phyloP scores from a whole-genome alignment of 768 basidiomycete species.

The Tricholoma matsutake region DNA sequence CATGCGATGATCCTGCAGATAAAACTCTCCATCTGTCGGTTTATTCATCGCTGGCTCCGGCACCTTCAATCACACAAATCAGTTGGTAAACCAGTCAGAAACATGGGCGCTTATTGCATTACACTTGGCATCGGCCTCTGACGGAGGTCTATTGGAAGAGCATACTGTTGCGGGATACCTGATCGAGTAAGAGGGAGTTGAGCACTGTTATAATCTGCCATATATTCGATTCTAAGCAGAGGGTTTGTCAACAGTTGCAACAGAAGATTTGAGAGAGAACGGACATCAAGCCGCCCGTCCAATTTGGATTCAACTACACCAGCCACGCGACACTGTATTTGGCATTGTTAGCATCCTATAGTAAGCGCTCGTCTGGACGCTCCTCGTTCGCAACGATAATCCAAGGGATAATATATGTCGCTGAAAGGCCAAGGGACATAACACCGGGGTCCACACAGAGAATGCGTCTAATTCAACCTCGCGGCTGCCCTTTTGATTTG shows the following conservation, averaged over 20 bases:
- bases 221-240: slow-evolving; percentile 1
- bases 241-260: background rate
- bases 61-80: slow-evolving; percentile 45
- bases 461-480: background rate
- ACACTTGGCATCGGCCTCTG: slow-evolving; percentile 19
- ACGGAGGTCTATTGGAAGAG: slow-evolving; percentile 12
- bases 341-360: slow-evolving; percentile 16
- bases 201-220: slow-evolving; percentile 9
- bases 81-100: background rate
- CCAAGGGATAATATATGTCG: background rate
- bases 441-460: background rate
- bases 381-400: background rate
- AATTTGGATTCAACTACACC: background rate
- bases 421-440: background rate
- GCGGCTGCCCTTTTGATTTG: background rate
- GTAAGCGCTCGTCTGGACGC: slow-evolving; percentile 4
- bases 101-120: slow-evolving; percentile 11
- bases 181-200: slow-evolving; percentile 6
- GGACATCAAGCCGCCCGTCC: slow-evolving; percentile 16
- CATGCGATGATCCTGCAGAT: slow-evolving; percentile 45
- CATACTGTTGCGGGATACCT: slow-evolving; percentile 14
- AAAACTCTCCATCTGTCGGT: slow-evolving; percentile 77
- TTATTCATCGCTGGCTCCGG: slow-evolving; percentile 58
- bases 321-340: slow-evolving; percentile 9
- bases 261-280: slow-evolving; percentile 10